phyloP scores from a whole-genome alignment of 2,329 filamentous ascomycete genomes.

The Fusarium floridanum region DNA sequence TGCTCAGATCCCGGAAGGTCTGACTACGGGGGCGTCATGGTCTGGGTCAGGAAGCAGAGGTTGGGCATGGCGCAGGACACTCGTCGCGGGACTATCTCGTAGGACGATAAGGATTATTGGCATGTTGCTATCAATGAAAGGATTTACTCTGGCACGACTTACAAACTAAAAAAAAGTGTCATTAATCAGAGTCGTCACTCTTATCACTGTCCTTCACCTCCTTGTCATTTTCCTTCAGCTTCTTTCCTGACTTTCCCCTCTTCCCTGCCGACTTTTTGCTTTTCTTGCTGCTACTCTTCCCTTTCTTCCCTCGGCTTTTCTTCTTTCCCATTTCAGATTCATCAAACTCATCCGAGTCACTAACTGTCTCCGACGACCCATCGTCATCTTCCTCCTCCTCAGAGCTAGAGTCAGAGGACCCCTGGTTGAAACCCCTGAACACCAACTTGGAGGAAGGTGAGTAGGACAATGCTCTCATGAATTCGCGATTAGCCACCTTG shows the following conservation, averaged over 20 bases:
- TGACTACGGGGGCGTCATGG: neutral
- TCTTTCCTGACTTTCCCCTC: neutral
- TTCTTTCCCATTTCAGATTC: neutral
- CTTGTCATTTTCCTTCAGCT: neutral
- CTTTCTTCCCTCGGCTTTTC: neutral
- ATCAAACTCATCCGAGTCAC: neutral
- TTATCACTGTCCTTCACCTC: neutral
- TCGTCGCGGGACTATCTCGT: neutral
- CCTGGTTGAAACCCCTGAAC: neutral
- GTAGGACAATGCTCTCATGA: neutral
- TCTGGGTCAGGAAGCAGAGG: neutral
- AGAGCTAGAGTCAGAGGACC: neutral
- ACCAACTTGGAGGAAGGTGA: neutral
- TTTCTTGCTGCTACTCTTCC: neutral
- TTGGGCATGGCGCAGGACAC: neutral
- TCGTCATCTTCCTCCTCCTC: neutral
- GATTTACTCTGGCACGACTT: neutral
- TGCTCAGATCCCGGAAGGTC: neutral
- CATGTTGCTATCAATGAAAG: neutral
- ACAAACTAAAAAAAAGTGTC: neutral
- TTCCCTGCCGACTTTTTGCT: neutral
- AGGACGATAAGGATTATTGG: neutral
- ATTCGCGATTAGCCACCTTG: neutral
- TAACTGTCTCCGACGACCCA: neutral
- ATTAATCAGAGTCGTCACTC: neutral